A percentile compares a stretch with the other conserved stretches of the same genome.
Conservation (phyloP, 371 early-diverging fungal genomes). For the Mucor mucedo region DNA sequence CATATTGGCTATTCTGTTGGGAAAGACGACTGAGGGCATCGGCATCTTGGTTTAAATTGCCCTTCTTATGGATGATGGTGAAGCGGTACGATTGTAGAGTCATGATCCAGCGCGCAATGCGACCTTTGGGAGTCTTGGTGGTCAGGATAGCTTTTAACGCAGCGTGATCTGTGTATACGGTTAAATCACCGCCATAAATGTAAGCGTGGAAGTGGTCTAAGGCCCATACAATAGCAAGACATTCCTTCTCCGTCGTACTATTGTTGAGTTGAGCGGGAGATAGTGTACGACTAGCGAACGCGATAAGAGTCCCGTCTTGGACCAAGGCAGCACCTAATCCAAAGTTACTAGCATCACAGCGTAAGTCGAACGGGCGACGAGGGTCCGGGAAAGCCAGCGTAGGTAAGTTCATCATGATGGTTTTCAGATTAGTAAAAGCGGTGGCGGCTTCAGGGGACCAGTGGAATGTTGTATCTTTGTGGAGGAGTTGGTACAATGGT, state of each 20-base stretch:
- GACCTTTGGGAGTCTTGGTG: background rate
- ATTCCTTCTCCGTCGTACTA: slow-evolving; percentile 6
- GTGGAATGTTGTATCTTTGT: background rate
- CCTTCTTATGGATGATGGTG: slow-evolving; percentile 4
- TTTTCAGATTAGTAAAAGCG: slow-evolving; percentile 28
- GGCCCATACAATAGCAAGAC: slow-evolving; percentile 11
- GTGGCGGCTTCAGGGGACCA: slow-evolving; percentile 3
- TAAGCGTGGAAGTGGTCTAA: slow-evolving; percentile 17
- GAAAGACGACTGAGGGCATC: slow-evolving; percentile 9
- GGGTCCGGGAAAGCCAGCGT: slow-evolving; percentile 13
- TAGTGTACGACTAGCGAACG: slow-evolving; percentile 21
- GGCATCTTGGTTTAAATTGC: background rate
- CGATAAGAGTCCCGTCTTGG: slow-evolving; percentile 17
- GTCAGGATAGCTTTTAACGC: no score
- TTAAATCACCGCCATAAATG: slow-evolving; percentile 16
- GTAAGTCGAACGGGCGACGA: slow-evolving; percentile 9
- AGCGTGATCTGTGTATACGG: no score
- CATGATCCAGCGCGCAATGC: slow-evolving; percentile 7
- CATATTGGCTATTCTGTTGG: no score
- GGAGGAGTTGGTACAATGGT: slow-evolving; percentile 25
- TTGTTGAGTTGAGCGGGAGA: slow-evolving; percentile 5
- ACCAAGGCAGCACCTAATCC: slow-evolving; percentile 22
- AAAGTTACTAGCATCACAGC: slow-evolving; percentile 13
- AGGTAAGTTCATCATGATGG: background rate
- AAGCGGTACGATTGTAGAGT: slow-evolving; percentile 3